Evolutionary conservation across 2,329 filamentous ascomycete species (phyloP), one percentile per base, ranked within the genome.

Genomic region (Fusarium tuaranense): DNA sequence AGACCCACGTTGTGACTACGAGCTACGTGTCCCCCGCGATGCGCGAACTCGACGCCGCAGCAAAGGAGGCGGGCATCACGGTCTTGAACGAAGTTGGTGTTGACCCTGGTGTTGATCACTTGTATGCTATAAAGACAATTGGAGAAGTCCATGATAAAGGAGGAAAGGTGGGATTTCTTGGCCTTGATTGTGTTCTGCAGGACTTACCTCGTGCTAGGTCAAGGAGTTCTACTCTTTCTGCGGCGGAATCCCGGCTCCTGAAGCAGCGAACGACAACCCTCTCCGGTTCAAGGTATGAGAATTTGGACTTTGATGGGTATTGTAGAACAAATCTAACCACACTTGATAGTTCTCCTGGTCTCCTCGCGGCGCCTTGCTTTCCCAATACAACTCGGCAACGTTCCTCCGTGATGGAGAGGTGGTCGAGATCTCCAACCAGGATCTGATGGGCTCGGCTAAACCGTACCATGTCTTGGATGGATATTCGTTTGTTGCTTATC

Each of bases 1-100:
- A 92, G 88, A 93, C 91, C 82, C 84, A 94, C 83, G 91, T 94
- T 30, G 92, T 94, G 72, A 94, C 92, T 30, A 93, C 92, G n/a
- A 91, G 89, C n/a, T 94, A 94, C 78, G 90, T 93, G 67, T 92
- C 90, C 9, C 90, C 91, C 2, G 91, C 90, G 16, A 93, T 94
- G 90, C 83, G 88, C 83, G 91, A 90, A 80, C 86, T 94, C 44
- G 90, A 93, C 69, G 84, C 86, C 67, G 36, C 46, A 5, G 90
- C 88, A 70, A 92, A 92, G 83, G 89, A 90, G 68, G 92, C 92
- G 9, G 92, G 92, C 57, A 93, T 94, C 80, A 92, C 91, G 2
- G 91, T 94, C 72, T 88, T 94, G 87, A 94, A 94, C 82, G 92
- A 94, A 84, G 92, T 92, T 77, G 91, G 91, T 59, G 83, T 90